phyloP scores from a whole-genome alignment of 495 filamentous ascomycete genomes.

The Podospora anserina region DNA sequence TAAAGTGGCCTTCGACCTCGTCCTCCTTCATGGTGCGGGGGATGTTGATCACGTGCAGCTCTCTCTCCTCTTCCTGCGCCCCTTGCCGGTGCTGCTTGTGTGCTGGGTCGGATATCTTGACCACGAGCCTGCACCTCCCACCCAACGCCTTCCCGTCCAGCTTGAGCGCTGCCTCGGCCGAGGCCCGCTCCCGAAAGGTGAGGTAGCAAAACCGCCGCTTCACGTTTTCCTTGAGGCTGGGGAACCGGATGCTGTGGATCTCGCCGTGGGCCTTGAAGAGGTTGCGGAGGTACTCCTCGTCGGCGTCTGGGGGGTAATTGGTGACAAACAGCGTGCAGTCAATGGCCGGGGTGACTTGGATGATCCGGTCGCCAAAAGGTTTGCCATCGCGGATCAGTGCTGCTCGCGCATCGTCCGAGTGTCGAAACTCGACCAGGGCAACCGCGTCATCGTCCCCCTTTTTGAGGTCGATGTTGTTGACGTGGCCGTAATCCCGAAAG shows the following conservation, averaged over 20 bases:
- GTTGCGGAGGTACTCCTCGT: slow-evolving; percentile 73
- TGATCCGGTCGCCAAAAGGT: slow-evolving; percentile 62
- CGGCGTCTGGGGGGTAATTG: slow-evolving; percentile 83
- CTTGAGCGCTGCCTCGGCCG: slow-evolving; percentile 63
- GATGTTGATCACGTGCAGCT: slow-evolving; percentile 78
- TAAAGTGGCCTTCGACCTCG: slow-evolving; percentile 67
- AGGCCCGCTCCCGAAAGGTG: slow-evolving; percentile 66
- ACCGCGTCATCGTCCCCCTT: slow-evolving; percentile 56
- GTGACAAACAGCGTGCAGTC: slow-evolving; percentile 81
- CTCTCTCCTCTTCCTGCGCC: slow-evolving; percentile 79
- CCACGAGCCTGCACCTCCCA: slow-evolving; percentile 61
- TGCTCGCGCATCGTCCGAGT: slow-evolving; percentile 70
- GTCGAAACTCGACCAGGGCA: slow-evolving; percentile 81
- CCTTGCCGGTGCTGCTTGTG: slow-evolving; percentile 75
- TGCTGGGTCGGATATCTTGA: slow-evolving; percentile 78
- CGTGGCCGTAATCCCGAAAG: slow-evolving; percentile 81
- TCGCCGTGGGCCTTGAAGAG: slow-evolving; percentile 76
- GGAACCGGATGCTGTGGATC: slow-evolving; percentile 82
- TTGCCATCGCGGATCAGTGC: slow-evolving; percentile 81
- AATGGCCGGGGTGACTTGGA: slow-evolving; percentile 68
- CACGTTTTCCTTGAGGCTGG: slow-evolving; percentile 83
- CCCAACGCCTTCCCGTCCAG: slow-evolving; percentile 64
- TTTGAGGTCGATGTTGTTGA: slow-evolving; percentile 69
- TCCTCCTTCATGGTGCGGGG: slow-evolving; percentile 61
- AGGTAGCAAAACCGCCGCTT: slow-evolving; percentile 92